A percentile compares a stretch with the other conserved stretches of the same genome.
These are phyloP conservation scores for Phytopythium ostracodes DNA, from an alignment of 352 stramenopile species.

Conservation along the genomic window DNA sequence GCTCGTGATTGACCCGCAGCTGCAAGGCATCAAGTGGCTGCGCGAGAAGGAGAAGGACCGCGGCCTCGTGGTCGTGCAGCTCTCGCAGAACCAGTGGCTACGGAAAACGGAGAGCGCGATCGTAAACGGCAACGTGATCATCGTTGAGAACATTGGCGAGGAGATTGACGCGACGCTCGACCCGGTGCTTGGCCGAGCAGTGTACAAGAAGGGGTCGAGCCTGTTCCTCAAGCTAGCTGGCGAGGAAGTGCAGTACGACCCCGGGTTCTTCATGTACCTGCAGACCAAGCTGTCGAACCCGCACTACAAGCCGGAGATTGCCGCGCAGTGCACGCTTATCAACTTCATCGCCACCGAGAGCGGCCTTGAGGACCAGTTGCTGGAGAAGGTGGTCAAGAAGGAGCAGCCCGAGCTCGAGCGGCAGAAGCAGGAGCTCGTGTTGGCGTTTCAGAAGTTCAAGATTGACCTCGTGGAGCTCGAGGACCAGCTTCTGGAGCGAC, in stretches of 20 bases:
- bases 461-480: constrained; percentile 96
- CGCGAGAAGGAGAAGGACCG: constrained; percentile 93
- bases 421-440: constrained; percentile 91
- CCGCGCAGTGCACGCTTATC: constrained; percentile 95
- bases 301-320: constrained; percentile 98
- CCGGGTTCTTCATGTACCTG: constrained; percentile 95
- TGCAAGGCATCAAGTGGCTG: constrained; percentile 99
- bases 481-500: constrained; percentile 93
- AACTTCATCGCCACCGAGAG: constrained; percentile 98
- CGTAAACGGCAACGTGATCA: constrained; percentile 93
- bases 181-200: constrained; percentile 92
- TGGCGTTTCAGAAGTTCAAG: constrained; percentile 94
- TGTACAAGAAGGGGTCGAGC: constrained; percentile 95
- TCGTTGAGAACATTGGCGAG: constrained; percentile 97
- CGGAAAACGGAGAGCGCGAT: constrained; percentile 93
- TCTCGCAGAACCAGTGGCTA: constrained; percentile 96
- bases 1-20: constrained; percentile 96
- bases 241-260: constrained; percentile 97
- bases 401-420: constrained; percentile 94
- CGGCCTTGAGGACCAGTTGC: constrained; percentile 94
- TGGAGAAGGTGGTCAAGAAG: constrained; percentile 95
- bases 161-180: constrained; percentile 97
- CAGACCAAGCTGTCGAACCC: constrained; percentile 97
- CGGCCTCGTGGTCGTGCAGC: constrained; percentile 90
- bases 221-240: constrained; percentile 93